Evolutionary conservation across 345 rosid genomes (phyloP).

Genomic region (Cochlearia excelsa): DNA sequence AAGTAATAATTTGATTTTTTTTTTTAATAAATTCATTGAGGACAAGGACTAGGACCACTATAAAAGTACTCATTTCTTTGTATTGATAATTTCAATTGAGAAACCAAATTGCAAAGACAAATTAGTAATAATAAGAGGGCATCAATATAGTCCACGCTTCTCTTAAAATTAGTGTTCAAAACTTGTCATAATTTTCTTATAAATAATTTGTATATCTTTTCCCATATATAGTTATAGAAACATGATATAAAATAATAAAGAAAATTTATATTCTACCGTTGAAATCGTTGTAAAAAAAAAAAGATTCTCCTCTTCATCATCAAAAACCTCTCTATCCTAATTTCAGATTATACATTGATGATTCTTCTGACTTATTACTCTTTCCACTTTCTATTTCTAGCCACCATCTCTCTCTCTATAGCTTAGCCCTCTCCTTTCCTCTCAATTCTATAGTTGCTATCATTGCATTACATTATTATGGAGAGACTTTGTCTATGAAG

Average conservation of each 20-base stretch:
- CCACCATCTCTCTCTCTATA: slow-evolving; percentile 18
- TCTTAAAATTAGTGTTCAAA: slow-evolving; percentile 31
- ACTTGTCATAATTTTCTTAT: slow-evolving; percentile 32
- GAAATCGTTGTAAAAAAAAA: slow-evolving; percentile 12
- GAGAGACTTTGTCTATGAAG: slow-evolving; percentile 25
- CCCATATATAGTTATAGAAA: slow-evolving; percentile 11
- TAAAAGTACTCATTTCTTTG: slow-evolving; percentile 35
- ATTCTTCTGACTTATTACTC: slow-evolving; percentile 25
- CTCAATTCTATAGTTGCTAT: slow-evolving; percentile 24
- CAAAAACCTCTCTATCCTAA: slow-evolving; percentile 13
- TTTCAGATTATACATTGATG: slow-evolving; percentile 38
- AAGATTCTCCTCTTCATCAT: slow-evolving; percentile 18
- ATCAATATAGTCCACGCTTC: slow-evolving; percentile 32
- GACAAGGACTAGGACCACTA: slow-evolving; percentile 41
- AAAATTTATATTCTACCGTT: slow-evolving; percentile 7
- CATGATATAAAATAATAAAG: neutral
- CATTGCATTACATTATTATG: slow-evolving; percentile 31
- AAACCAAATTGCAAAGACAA: slow-evolving; percentile 35
- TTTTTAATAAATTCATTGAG: slow-evolving; percentile 26
- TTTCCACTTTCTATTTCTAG: slow-evolving; percentile 11
- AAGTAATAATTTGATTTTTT: no score
- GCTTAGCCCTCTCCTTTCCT: slow-evolving; percentile 14
- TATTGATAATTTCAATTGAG: slow-evolving; percentile 18
- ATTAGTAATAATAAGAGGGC: slow-evolving; percentile 17
- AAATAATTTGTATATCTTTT: neutral